Conservation (phyloP, 2,329 filamentous ascomycete species). For the Botryotinia globosa region DNA sequence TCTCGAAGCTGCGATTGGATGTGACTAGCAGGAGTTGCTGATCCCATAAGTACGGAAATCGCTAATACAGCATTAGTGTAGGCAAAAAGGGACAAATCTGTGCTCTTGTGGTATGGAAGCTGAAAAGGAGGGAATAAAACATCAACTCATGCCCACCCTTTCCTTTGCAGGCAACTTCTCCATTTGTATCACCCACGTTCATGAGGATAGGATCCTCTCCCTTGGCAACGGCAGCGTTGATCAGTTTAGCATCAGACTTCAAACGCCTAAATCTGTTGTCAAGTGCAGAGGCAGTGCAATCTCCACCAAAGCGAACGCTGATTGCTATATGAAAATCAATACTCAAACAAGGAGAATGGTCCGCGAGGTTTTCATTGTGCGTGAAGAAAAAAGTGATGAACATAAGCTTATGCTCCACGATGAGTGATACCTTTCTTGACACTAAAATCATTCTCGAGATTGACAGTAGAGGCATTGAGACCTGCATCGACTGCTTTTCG, state of each 20-base stretch:
- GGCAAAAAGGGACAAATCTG: background rate
- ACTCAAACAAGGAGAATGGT: constrained; percentile 22
- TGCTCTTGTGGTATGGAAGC: constrained; percentile 18
- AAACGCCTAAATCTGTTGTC: constrained; percentile 43
- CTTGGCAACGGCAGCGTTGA: constrained; percentile 35
- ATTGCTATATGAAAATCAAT: constrained; percentile 28
- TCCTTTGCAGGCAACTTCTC: constrained; percentile 12
- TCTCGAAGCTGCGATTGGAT: constrained; percentile 4
- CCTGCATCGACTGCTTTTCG: constrained; percentile 29
- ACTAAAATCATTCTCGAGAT: constrained; percentile 19
- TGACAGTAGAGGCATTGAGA: constrained; percentile 27
- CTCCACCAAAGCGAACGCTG: constrained; percentile 36
- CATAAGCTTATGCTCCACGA: constrained; percentile 10
- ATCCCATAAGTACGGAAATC: constrained; percentile 3
- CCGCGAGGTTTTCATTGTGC: background rate
- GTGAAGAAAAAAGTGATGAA: background rate
- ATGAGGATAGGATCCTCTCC: constrained; percentile 40
- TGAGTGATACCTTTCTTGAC: constrained; percentile 27
- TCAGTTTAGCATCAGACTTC: constrained; percentile 42
- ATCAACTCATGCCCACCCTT: constrained; percentile 19
- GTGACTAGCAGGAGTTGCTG: background rate
- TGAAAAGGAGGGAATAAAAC: constrained; percentile 11
- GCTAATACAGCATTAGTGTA: constrained; percentile 6
- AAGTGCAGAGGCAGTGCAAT: constrained; percentile 39
- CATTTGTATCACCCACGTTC: constrained; percentile 27